phyloP scores from a whole-genome alignment of 768 basidiomycete species.

The Leucocoprinus birnbaumii region DNA sequence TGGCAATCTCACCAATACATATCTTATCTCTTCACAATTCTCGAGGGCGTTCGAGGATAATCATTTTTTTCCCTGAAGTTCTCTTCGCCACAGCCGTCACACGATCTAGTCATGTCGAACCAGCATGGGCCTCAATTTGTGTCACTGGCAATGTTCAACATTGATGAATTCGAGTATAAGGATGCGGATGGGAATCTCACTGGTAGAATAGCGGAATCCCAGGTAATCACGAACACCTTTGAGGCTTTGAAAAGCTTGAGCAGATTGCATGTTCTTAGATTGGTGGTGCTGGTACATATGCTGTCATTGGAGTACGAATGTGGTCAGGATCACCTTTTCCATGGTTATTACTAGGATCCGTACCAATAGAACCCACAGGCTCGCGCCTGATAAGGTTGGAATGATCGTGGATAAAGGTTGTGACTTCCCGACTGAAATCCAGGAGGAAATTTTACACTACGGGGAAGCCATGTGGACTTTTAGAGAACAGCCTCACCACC shows the following conservation, averaged over 20 bases:
- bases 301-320: constrained; percentile 76
- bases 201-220: constrained; percentile 40
- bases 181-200: constrained; percentile 55
- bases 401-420: constrained; percentile 83
- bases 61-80: no score
- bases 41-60: no score
- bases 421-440: constrained; percentile 67
- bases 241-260: not conserved
- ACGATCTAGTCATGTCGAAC: no score
- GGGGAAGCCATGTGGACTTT: constrained; percentile 80
- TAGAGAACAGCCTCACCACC: constrained; percentile 48
- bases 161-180: constrained; percentile 72
- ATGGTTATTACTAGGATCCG: not conserved
- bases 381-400: constrained; percentile 59
- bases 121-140: constrained; percentile 43
- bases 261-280: constrained; percentile 45
- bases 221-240: constrained; percentile 42
- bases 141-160: constrained; percentile 85
- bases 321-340: constrained; percentile 48
- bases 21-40: no score
- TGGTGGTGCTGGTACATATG: constrained; percentile 87
- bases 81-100: no score
- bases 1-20: no score
- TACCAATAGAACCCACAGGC: constrained; percentile 38
- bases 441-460: constrained; percentile 53